phyloP scores from a whole-genome alignment of 345 rosid species.

The Euphorbia pulcherrima region DNA sequence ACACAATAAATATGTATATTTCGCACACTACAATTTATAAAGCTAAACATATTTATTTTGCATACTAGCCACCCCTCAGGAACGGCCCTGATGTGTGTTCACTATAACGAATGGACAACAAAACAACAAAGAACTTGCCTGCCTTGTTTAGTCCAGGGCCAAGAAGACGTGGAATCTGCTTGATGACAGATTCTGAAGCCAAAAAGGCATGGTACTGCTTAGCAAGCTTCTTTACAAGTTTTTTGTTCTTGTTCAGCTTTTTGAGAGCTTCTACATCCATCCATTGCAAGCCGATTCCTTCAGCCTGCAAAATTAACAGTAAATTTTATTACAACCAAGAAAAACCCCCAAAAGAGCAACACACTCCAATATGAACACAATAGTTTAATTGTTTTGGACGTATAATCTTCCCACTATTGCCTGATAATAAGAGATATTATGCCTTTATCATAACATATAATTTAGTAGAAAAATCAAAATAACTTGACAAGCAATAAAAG shows the following conservation, averaged over 20 bases:
- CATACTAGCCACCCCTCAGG: too few relatives aligned
- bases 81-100: too few relatives aligned
- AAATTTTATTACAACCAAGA: neutral
- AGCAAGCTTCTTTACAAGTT: constrained; percentile 40
- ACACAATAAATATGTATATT: too few relatives aligned
- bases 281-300: constrained; percentile 27
- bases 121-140: constrained; percentile 25
- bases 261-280: constrained; percentile 42
- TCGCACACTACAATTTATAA: too few relatives aligned
- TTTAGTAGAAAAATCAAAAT: neutral
- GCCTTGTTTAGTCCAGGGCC: constrained; percentile 51
- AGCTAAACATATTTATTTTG: too few relatives aligned
- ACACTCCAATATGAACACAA: neutral
- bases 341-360: neutral
- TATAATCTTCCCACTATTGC: neutral
- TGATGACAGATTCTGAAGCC: constrained; percentile 42
- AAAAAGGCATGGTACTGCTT: constrained; percentile 37
- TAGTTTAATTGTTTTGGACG: neutral
- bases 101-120: neutral
- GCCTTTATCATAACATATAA: too few relatives aligned
- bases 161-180: constrained; percentile 43
- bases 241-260: constrained; percentile 42
- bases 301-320: constrained; percentile 18
- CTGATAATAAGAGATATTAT: neutral
- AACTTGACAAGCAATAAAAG: neutral